Evolutionary conservation across 2,329 filamentous ascomycete species (phyloP), one percentile per base, ranked within the genome.

Genomic region (Fusarium camptoceras): DNA sequence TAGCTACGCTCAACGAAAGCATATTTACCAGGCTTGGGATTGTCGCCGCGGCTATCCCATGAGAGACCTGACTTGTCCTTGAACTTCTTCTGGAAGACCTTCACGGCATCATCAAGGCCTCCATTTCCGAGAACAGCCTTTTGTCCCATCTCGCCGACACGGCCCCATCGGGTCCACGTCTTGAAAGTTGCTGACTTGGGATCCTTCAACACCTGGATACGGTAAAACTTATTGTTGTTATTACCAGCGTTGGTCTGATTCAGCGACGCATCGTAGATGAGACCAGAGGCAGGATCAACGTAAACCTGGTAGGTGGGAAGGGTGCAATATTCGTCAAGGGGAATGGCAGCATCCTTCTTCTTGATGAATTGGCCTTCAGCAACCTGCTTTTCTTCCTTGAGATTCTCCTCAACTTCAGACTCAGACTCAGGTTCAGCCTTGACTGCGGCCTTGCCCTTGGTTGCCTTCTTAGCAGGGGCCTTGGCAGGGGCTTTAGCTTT

Each of bases 161-260:
- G 88, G 24, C 94, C 94, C 92, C 92, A 97, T 59, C 92, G 86
- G 5, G 91, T 93, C 91, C 92, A 95, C 0, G 88, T 89, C 44
- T 83, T 81, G 77, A 84, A 92, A 11, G 60, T 64, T 12, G 79
- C 66, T 5, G 80, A 75, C 16, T 70, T 66, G 24, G 73, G 70
- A 39, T 81, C 80, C 20, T 80, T 79, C 25, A 88, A 74, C 7
- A 92, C 83, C 82, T 95, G 92, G 28, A 94, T 78, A 28, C 88
- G 87, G 75, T 94, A 95, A 78, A 94, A 95, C 72, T 96, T 96
- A 79, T 96, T 95, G 79, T 92, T 92, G 76, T 95, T 96, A 48
- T 85, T 80, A 1, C 83, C 81, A 0, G 92, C 83, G 71, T 94
- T 92, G 14, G 93, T 92, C 77, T 94, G 91, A 72, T 94, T 96